Percentiles rank a stretch among this genome's conserved stretches.
Conservation (phyloP, 2,329 filamentous ascomycete species). For the Biscogniauxia mediterranea region DNA sequence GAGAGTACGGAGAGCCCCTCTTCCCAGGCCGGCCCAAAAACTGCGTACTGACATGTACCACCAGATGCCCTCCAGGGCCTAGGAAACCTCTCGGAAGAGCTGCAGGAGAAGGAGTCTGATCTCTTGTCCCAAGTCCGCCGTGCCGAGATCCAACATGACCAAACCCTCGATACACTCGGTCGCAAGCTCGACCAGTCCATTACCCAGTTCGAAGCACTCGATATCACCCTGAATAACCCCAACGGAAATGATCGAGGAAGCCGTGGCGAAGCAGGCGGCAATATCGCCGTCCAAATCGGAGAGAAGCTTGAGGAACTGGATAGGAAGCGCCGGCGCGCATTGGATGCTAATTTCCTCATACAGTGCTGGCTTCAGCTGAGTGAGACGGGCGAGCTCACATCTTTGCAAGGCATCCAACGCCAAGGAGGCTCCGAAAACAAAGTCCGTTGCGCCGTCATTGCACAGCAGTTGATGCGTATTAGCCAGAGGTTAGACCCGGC, state of each 20-base stretch:
- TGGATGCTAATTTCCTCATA: conserved; percentile 92
- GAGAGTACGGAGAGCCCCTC: conserved; percentile 55
- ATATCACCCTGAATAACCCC: conserved; percentile 72
- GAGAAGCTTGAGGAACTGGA: conserved; percentile 93
- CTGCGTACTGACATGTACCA: conserved; percentile 25
- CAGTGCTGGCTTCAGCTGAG: conserved; percentile 97
- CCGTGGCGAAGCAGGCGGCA: conserved; percentile 66
- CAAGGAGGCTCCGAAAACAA: conserved; percentile 88
- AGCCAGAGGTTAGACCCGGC: conserved; percentile 83
- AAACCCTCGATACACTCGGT: conserved; percentile 84
- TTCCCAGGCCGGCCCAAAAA: background rate
- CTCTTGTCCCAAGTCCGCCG: conserved; percentile 84
- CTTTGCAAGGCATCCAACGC: conserved; percentile 83
- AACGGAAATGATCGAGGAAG: conserved; percentile 43
- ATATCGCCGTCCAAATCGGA: conserved; percentile 91
- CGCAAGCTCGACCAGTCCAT: conserved; percentile 90
- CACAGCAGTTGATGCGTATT: conserved; percentile 88
- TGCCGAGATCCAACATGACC: conserved; percentile 87
- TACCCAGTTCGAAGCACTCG: conserved; percentile 85
- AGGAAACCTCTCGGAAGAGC: conserved; percentile 71
- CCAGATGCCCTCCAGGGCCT: conserved; percentile 66
- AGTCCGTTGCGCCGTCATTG: conserved; percentile 89
- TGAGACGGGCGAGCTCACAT: conserved; percentile 80
- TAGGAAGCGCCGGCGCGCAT: conserved; percentile 81
- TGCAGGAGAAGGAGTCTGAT: conserved; percentile 89